A percentile compares a stretch with the other conserved stretches of the same genome.
Conservation (phyloP, 352 stramenopile genomes). For the Thraustotheca clavata region DNA sequence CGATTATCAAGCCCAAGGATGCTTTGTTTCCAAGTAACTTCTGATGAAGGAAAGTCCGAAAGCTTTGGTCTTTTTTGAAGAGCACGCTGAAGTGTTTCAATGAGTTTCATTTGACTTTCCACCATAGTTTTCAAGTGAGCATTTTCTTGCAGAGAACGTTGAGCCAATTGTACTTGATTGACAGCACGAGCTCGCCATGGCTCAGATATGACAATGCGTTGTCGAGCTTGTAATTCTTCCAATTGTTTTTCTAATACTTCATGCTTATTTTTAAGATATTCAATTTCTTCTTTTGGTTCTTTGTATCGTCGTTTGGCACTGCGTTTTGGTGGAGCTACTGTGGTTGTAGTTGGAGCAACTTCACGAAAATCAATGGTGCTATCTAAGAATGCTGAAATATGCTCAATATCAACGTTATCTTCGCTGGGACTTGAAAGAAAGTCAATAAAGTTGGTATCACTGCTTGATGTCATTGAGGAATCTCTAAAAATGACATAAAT, state of each 20-base stretch:
- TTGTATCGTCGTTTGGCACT: not conserved
- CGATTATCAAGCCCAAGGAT: no score
- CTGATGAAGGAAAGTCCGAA: no score
- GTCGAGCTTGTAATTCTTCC: not conserved
- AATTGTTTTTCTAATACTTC: not conserved
- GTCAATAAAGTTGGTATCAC: no score
- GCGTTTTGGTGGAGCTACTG: not conserved
- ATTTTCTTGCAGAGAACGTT: not conserved
- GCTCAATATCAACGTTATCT: not conserved
- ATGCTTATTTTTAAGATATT: not conserved
- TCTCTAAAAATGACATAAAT: no score
- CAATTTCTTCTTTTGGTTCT: not conserved
- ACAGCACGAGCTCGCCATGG: not conserved
- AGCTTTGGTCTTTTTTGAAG: not conserved
- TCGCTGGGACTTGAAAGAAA: no score
- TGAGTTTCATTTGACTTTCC: not conserved
- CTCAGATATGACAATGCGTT: not conserved
- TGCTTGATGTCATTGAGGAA: no score
- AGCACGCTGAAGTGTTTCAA: not conserved
- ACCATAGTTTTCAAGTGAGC: not conserved
- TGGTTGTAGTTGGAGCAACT: not conserved
- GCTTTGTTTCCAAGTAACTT: no score
- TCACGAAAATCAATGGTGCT: not conserved
- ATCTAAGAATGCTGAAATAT: not conserved
- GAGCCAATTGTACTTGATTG: not conserved